Conservation (phyloP, 108 stramenopile species). For the Nitzschia inconspicua region DNA sequence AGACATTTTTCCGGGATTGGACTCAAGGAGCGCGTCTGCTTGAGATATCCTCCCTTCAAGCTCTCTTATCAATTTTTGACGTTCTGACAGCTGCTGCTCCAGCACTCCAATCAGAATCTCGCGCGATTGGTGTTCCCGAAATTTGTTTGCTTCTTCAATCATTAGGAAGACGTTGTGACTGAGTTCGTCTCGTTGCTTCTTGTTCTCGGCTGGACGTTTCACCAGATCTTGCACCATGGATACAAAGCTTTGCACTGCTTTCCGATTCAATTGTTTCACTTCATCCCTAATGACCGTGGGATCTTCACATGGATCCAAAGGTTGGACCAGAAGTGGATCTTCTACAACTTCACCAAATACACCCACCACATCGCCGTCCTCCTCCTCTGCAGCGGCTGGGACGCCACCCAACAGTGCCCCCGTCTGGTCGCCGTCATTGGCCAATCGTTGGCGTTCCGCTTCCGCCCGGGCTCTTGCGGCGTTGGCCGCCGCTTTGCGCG, state of each 20-base stretch:
- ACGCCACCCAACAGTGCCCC: slow-evolving; percentile 45
- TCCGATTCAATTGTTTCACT: slow-evolving; percentile 67
- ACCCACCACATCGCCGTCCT: slow-evolving; percentile 72
- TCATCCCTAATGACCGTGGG: slow-evolving; percentile 65
- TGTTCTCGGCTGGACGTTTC: slow-evolving; percentile 68
- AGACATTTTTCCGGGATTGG: too few species aligned
- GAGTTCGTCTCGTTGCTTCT: slow-evolving; percentile 70
- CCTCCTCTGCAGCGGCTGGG: slow-evolving; percentile 38
- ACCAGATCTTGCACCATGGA: slow-evolving; percentile 67
- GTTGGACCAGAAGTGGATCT: slow-evolving; percentile 64
- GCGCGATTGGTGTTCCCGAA: slow-evolving; percentile 85
- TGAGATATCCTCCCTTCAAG: slow-evolving; percentile 41
- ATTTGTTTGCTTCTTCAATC: slow-evolving; percentile 89
- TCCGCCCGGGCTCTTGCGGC: slow-evolving; percentile 44
- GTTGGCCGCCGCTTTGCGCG: slow-evolving; percentile 48
- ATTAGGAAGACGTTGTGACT: slow-evolving; percentile 82
- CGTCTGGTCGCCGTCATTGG: slow-evolving; percentile 19
- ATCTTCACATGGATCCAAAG: slow-evolving; percentile 68
- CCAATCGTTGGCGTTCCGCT: slow-evolving; percentile 48
- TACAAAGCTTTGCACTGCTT: slow-evolving; percentile 63
- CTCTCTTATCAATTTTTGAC: slow-evolving; percentile 40
- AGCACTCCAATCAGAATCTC: slow-evolving; percentile 73
- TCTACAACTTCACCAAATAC: slow-evolving; percentile 88
- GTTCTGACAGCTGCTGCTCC: slow-evolving; percentile 62
- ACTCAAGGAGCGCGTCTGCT: slow-evolving; percentile 43